These are phyloP conservation scores for Aspergillus terreus DNA, from an alignment of 2,329 filamentous ascomycete genomes.

Conservation along the genomic window DNA sequence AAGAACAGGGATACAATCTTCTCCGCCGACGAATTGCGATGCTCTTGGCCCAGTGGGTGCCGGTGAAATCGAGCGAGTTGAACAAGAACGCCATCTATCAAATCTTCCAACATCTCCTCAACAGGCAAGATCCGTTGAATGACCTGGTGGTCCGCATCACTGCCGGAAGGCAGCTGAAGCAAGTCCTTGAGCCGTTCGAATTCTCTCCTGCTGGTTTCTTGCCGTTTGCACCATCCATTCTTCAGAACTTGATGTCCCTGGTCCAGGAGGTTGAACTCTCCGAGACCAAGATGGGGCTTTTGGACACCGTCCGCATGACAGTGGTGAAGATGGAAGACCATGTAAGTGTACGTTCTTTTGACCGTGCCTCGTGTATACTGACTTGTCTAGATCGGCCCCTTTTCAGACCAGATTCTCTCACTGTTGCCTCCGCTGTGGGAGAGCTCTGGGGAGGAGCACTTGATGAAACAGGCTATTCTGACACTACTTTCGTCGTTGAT, in stretches of 20 bases:
- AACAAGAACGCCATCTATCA: constrained; percentile 76
- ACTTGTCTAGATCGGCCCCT: constrained; percentile 51
- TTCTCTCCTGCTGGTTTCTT: constrained; percentile 72
- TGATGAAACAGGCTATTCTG: constrained; percentile 91
- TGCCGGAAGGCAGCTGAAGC: constrained; percentile 77
- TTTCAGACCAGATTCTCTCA: constrained; percentile 75
- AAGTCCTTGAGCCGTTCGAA: constrained; percentile 77
- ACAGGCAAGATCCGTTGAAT: constrained; percentile 72
- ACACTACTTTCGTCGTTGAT: constrained; percentile 80
- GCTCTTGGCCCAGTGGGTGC: constrained; percentile 83
- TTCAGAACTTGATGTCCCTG: constrained; percentile 71
- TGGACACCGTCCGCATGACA: constrained; percentile 79
- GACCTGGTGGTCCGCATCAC: constrained; percentile 91
- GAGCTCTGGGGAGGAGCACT: constrained; percentile 76
- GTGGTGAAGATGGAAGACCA: constrained; percentile 77
- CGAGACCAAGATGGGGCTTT: constrained; percentile 84
- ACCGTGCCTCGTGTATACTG: constrained; percentile 1
- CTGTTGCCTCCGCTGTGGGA: constrained; percentile 82
- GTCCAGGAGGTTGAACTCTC: constrained; percentile 74
- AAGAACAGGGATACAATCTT: constrained; percentile 68
- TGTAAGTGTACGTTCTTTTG: constrained; percentile 36
- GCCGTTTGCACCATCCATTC: constrained; percentile 70
- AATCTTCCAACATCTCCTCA: constrained; percentile 82
- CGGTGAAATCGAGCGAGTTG: constrained; percentile 66
- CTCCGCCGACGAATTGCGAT: constrained; percentile 85